Percentiles rank a stretch among this genome's conserved stretches.
phyloP scores from a whole-genome alignment of 441 rosid genomes.

The Pelargonium fulgidum region DNA sequence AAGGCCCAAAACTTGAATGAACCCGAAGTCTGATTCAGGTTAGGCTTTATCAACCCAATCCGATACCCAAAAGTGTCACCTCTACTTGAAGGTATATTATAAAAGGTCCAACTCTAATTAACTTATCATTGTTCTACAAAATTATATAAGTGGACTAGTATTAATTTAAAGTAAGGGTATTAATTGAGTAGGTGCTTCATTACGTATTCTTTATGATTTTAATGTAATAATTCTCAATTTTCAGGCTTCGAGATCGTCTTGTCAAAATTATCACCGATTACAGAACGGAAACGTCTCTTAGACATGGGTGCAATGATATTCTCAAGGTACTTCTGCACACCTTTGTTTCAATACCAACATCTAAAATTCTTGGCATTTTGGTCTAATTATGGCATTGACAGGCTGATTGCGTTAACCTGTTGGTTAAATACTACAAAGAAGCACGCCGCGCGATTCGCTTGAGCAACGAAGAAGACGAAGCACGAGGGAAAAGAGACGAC shows the following conservation, averaged over 20 bases:
- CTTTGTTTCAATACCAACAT: not conserved
- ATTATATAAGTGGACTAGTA: too few relatives aligned
- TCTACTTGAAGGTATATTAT: too few relatives aligned
- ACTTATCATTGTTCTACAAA: too few relatives aligned
- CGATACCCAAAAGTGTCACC: too few relatives aligned
- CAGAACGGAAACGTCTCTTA: slow-evolving; percentile 95
- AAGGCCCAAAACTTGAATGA: too few relatives aligned
- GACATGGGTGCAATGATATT: slow-evolving; percentile 95
- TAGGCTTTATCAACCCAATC: too few relatives aligned
- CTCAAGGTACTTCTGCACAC: slow-evolving; percentile 54
- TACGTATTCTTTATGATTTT: not conserved
- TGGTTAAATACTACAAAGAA: slow-evolving; percentile 82
- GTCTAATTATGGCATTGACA: slow-evolving; percentile 26
- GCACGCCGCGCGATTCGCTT: slow-evolving; percentile 73
- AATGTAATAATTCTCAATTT: slow-evolving; percentile 8
- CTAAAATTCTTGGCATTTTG: slow-evolving; percentile 17
- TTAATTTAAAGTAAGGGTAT: too few relatives aligned
- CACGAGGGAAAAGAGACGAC: slow-evolving; percentile 46
- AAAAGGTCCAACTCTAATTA: too few relatives aligned
- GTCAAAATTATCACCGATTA: slow-evolving; percentile 94
- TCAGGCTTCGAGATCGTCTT: slow-evolving; percentile 86
- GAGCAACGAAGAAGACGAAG: slow-evolving; percentile 59
- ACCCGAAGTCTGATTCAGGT: too few relatives aligned
- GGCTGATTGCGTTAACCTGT: slow-evolving; percentile 90
- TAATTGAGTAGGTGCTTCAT: too few relatives aligned